phyloP scores from a whole-genome alignment of 768 basidiomycete species.

The Russula olivacea region DNA sequence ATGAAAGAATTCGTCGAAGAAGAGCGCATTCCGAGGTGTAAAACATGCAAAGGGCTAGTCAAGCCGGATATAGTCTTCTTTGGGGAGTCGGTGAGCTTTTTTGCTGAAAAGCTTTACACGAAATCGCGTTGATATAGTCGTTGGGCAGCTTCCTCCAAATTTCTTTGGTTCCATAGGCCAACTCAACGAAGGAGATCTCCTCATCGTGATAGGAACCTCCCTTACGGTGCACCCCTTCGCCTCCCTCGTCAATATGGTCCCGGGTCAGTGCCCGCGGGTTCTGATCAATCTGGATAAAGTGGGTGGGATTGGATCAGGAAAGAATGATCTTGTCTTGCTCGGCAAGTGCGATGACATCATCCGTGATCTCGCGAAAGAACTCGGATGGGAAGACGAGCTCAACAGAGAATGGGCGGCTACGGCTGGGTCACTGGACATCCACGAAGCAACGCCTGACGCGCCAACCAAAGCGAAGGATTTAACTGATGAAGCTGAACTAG shows the following conservation, averaged over 20 bases:
- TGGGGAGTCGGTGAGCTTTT: slow-evolving; percentile 60
- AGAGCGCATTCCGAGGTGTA: slow-evolving; percentile 66
- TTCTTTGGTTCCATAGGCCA: slow-evolving; percentile 56
- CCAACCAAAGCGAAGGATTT: not conserved
- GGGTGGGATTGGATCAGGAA: slow-evolving; percentile 15
- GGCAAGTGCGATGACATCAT: slow-evolving; percentile 26
- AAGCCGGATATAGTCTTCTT: slow-evolving; percentile 98
- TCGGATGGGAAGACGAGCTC: slow-evolving; percentile 25
- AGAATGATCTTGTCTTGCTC: slow-evolving; percentile 22
- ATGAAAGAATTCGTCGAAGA: slow-evolving; percentile 59
- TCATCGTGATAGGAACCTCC: slow-evolving; percentile 25
- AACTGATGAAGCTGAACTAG: not conserved
- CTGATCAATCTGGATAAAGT: slow-evolving; percentile 24
- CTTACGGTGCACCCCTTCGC: slow-evolving; percentile 26
- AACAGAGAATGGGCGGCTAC: slow-evolving; percentile 19
- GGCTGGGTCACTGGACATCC: slow-evolving; percentile 1
- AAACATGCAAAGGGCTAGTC: slow-evolving; percentile 62
- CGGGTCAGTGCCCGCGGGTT: slow-evolving; percentile 19
- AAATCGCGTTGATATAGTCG: not conserved
- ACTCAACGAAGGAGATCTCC: slow-evolving; percentile 65
- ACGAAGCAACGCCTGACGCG: not conserved
- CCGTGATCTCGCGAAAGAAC: slow-evolving; percentile 20
- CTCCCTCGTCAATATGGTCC: slow-evolving; percentile 16
- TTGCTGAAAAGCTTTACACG: not conserved
- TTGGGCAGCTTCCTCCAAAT: slow-evolving; percentile 56